Conservation (phyloP, 306 rosid genomes). For the Gastrolobium villosum region DNA sequence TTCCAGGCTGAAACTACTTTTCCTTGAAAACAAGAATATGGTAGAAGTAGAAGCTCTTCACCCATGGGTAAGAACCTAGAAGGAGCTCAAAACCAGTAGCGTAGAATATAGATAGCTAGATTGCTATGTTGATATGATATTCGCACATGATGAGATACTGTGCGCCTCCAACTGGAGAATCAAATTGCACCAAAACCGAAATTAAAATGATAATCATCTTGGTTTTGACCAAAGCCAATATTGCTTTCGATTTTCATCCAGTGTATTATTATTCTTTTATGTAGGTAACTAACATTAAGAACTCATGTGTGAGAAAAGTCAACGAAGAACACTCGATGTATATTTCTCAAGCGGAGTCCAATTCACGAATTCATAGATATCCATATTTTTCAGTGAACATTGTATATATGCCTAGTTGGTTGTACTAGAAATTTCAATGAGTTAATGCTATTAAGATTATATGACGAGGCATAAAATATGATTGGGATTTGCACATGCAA, state of each 20-base stretch:
- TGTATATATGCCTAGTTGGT: background rate
- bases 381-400: background rate
- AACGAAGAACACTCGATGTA: background rate
- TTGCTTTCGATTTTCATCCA: background rate
- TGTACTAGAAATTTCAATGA: no score
- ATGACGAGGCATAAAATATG: background rate
- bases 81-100: background rate
- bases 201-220: background rate
- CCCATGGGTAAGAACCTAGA: background rate
- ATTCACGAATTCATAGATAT: background rate
- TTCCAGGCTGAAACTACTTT: background rate
- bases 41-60: conserved; percentile 2
- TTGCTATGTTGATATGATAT: conserved; percentile 1
- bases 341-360: background rate
- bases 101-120: background rate
- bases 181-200: background rate
- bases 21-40: background rate
- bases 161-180: conserved; percentile 9
- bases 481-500: no score
- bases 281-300: background rate
- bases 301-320: background rate
- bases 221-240: background rate
- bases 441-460: background rate
- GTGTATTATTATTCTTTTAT: background rate
- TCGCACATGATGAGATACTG: background rate